Evolutionary conservation across 1,139 yeast genomes (phyloP).

Genomic region (Pichia sp.): DNA sequence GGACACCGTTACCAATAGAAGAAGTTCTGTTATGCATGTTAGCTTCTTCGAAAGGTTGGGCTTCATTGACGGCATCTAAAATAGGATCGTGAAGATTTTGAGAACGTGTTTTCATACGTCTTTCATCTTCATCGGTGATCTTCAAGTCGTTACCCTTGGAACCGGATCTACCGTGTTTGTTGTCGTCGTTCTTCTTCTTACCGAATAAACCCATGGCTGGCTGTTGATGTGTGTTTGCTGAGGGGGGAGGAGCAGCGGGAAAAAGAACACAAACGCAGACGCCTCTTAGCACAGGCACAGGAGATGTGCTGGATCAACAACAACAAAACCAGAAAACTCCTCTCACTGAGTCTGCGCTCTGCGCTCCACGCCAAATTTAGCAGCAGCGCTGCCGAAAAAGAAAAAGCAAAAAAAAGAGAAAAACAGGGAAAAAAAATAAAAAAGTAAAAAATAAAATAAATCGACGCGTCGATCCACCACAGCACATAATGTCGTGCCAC

Average conservation of each 20-base stretch:
- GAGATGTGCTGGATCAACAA: too few relatives aligned
- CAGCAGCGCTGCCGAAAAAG: not conserved
- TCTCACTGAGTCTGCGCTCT: too few relatives aligned
- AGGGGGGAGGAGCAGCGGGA: too few relatives aligned
- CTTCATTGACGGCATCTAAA: slow-evolving; percentile 87
- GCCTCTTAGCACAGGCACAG: too few relatives aligned
- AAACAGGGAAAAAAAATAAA: not conserved
- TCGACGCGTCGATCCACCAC: not conserved
- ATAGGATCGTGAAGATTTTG: slow-evolving; percentile 84
- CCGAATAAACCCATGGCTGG: slow-evolving; percentile 31
- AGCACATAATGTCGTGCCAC: not conserved
- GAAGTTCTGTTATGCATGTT: slow-evolving; percentile 41
- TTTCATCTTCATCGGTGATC: slow-evolving; percentile 46
- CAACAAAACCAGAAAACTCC: too few relatives aligned
- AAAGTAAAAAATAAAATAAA: too few relatives aligned
- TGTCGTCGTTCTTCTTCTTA: slow-evolving; percentile 24
- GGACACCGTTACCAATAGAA: slow-evolving; percentile 39
- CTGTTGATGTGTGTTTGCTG: too few relatives aligned
- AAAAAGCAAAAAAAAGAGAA: not conserved
- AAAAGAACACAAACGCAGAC: too few relatives aligned
- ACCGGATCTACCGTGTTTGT: slow-evolving; percentile 13
- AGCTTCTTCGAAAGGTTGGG: slow-evolving; percentile 88
- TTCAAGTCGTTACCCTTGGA: slow-evolving; percentile 32
- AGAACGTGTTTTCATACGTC: slow-evolving; percentile 55
- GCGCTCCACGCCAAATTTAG: too few relatives aligned